These are phyloP conservation scores for Cicer chorassanicum DNA, from an alignment of 306 rosid genomes.

Conservation along the genomic window DNA sequence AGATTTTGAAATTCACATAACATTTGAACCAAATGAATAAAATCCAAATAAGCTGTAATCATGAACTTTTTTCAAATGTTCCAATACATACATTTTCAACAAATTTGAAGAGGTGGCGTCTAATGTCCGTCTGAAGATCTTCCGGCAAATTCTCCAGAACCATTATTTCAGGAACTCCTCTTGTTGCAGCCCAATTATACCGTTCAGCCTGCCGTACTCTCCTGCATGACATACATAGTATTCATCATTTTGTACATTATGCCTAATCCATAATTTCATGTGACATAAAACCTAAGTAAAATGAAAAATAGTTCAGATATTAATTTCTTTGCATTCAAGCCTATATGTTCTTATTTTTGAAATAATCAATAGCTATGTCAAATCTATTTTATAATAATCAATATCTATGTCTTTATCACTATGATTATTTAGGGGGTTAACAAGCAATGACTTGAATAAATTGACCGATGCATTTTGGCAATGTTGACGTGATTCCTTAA, in stretches of 20 bases:
- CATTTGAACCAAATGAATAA: conserved; percentile 13
- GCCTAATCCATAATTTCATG: conserved; percentile 2
- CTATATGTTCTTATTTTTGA: not conserved
- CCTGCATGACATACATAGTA: conserved; percentile 53
- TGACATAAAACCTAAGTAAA: conserved; percentile 6
- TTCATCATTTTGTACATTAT: conserved; percentile 27
- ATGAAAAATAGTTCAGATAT: not conserved
- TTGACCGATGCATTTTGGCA: not conserved
- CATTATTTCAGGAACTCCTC: conserved; percentile 83
- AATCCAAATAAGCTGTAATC: not conserved
- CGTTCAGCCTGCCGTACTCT: conserved; percentile 77
- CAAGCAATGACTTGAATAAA: not conserved
- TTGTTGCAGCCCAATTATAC: conserved; percentile 86
- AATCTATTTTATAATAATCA: not conserved
- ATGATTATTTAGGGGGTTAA: not conserved
- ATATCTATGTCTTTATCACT: not conserved
- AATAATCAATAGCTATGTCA: conserved; percentile 11
- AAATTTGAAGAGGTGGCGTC: conserved; percentile 74
- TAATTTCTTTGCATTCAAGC: not conserved
- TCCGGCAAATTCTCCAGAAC: conserved; percentile 83
- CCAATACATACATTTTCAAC: conserved; percentile 36
- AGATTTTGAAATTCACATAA: conserved; percentile 17
- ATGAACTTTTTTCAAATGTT: conserved; percentile 9
- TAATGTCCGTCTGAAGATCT: conserved; percentile 82
- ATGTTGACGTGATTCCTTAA: not conserved